Evolutionary conservation across 1,139 yeast species (phyloP), one percentile per base, ranked within the genome.

Genomic region (Hyphopichia burtonii): DNA sequence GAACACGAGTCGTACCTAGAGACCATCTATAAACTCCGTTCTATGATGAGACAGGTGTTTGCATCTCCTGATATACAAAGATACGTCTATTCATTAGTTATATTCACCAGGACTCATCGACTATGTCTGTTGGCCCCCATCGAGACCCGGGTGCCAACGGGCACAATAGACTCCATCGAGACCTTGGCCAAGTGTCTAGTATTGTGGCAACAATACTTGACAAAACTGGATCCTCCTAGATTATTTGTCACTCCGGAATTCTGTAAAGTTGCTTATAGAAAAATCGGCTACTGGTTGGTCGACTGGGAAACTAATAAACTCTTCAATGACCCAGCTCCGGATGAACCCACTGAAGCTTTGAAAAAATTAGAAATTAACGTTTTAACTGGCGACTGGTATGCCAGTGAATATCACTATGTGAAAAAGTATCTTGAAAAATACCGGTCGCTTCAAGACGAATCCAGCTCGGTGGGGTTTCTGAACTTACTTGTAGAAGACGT

Each of bases 321-420:
- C 9, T 55, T 59, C 37, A 20, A 38, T 5, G 19, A 36, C 4
- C 31, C 39, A 9, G 37, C 39, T 10, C 42, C 36, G 10, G 49
- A 43, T 6, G 44, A 44, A 35, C 32, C 12, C 17, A 31, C n/a
- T 8, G 34, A 31, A 9, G n/a, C n/a, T 17, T 31, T 54, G 54
- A 20, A 52, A 58, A 35, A 50, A 58, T 31, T 41, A 20, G 66
- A 67, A 38, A 59, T 69, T 14, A 58, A 58, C 38, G 64, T 69
- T 56, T 55, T 72, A n/a, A 63, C 71, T 1, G 78, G 76, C 3
- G 76, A 70, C 47, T 73, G 78, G 78, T 71, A 65, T 45, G 78
- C 76, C 3, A 62, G 74, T 43, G 76, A 71, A 38, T 71, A 70
- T 64, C 49, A 52, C n/a, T 61, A 59, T 41, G 74, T 63, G 8